phyloP scores from a whole-genome alignment of 2,329 filamentous ascomycete genomes.

The Aspergillus hortae region DNA sequence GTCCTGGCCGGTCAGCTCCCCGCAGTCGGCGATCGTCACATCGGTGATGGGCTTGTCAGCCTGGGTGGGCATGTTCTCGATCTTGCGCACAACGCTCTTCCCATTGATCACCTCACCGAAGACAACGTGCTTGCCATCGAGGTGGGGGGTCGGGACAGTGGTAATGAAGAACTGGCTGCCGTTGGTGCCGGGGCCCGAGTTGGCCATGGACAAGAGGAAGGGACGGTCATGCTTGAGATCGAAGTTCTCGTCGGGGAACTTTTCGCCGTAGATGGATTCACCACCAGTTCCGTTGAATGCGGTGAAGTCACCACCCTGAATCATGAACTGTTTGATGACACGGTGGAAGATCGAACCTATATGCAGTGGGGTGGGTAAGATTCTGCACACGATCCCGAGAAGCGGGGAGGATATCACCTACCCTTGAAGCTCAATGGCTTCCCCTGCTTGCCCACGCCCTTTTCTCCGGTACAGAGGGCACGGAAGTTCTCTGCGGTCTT shows the following conservation, averaged over 20 bases:
- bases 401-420: conserved; percentile 19
- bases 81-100: conserved; percentile 83
- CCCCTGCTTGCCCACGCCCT: conserved; percentile 74
- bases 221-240: conserved; percentile 85
- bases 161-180: conserved; percentile 98
- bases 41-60: conserved; percentile 75
- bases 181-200: conserved; percentile 92
- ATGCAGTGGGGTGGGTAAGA: background rate
- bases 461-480: conserved; percentile 89
- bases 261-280: conserved; percentile 95
- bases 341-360: conserved; percentile 82
- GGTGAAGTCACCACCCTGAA: conserved; percentile 96
- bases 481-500: conserved; percentile 98
- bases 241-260: conserved; percentile 98
- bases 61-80: conserved; percentile 78
- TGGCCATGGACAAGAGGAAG: conserved; percentile 96
- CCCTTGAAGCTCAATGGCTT: conserved; percentile 89
- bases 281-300: conserved; percentile 90
- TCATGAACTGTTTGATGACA: conserved; percentile 98
- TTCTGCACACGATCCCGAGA: background rate
- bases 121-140: conserved; percentile 95
- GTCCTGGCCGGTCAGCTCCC: conserved; percentile 72
- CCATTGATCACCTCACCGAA: conserved; percentile 92
- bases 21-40: conserved; percentile 76
- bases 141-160: conserved; percentile 88